phyloP scores from a whole-genome alignment of 78 protist genomes.

The Dictyostelium intermedium region DNA sequence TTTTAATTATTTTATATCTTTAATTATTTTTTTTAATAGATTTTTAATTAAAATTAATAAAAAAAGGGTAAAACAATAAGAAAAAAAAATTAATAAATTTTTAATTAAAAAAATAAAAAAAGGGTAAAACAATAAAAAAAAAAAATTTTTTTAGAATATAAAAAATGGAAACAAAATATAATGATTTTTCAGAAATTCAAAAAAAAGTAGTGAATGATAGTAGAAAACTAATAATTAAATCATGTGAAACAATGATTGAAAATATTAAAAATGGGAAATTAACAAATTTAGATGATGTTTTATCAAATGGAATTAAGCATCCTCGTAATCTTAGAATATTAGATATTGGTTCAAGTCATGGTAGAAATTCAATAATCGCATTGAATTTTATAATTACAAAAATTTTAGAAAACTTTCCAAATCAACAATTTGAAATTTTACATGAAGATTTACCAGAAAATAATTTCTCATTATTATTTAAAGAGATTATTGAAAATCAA shows the following conservation, averaged over 20 bases:
- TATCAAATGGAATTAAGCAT: no score
- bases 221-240: no score
- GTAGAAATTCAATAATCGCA: not conserved
- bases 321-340: no score
- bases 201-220: not conserved
- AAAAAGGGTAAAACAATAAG: no score
- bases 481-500: not conserved
- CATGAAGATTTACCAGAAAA: conserved; percentile 18
- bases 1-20: no score
- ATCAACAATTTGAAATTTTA: not conserved
- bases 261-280: not conserved
- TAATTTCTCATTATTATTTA: not conserved
- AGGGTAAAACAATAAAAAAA: no score
- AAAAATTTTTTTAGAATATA: no score
- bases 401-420: not conserved
- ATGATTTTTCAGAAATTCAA: not conserved
- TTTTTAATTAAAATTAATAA: no score
- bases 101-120: no score
- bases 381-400: not conserved
- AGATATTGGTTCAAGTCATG: conserved; percentile 2
- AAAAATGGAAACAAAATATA: not conserved
- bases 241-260: not conserved
- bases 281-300: no score
- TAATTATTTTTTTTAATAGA: no score
- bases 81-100: no score